Conservation (phyloP, 176 grass and related monocot species). For the Oryza glumipatula region DNA sequence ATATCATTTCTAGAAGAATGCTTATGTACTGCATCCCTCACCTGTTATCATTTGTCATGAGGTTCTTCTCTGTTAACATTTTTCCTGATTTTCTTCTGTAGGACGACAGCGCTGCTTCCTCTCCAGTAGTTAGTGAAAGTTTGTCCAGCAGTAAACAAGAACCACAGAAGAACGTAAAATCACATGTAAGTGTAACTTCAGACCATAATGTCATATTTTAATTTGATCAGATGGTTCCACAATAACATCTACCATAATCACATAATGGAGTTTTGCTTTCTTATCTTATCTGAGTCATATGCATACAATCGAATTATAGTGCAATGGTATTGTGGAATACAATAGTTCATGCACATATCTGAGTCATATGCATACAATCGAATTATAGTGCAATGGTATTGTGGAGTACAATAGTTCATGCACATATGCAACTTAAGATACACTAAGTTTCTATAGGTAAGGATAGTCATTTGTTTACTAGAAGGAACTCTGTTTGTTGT, state of each 20-base stretch:
- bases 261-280: conserved; percentile 7
- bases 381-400: conserved; percentile 19
- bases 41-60: conserved; percentile 14
- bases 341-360: conserved; percentile 32
- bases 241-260: background rate
- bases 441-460: background rate
- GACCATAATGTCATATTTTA: conserved; percentile 23
- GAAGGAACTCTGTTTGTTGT: background rate
- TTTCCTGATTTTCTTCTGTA: conserved; percentile 29
- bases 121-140: conserved; percentile 16
- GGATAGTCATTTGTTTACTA: background rate
- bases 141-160: conserved; percentile 28
- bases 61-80: conserved; percentile 9
- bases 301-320: conserved; percentile 19
- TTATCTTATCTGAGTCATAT: conserved; percentile 8
- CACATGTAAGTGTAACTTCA: conserved; percentile 20
- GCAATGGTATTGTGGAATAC: background rate
- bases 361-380: conserved; percentile 8
- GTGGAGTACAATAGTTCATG: background rate
- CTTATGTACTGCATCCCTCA: background rate
- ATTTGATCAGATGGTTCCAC: conserved; percentile 30
- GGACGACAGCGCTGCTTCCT: conserved; percentile 15
- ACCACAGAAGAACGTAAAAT: conserved; percentile 12
- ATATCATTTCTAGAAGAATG: background rate
- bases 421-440: conserved; percentile 31